Base-by-base conservation (phyloP, 371 early-diverging fungal genomes). In the Catenaria anguillulae region DNA sequence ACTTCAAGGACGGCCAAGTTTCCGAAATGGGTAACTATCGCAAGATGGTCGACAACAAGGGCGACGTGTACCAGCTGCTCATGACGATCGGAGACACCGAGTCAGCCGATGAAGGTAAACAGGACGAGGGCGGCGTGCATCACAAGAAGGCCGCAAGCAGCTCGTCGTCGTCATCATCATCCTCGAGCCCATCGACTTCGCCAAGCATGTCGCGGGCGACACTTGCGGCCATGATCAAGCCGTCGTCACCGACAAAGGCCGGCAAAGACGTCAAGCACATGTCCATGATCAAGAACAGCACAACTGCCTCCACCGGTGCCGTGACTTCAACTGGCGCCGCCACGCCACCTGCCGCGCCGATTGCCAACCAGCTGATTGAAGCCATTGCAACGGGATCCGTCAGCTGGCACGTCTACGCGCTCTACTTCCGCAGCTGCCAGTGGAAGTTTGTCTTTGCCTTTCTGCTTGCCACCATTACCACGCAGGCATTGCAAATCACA, bases 371-470 rank as follows among this genome's bases (percentile, higher is more conserved):
- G 62, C 75, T 80, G 0, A 75, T 79, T 31, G 92, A 92, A 73
- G 83, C 84, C 64, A 73, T 79, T 59, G 87, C 84, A 31, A 81
- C 84, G 67, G 93, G 93, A 26, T 79, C 82, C 46, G 92, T 93
- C n/a, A 65, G 72, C 42, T 75, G 70, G 65, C 67, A 66, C 23
- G 86, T 90, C 17, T 92, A 93, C 69, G 68, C 66, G 45, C 71
- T 80, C 24, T 97, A 94, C 70, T 76, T 84, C 23, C 80, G 83
- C 36, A 76, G 90, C 0, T 92, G 92, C 65, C 80, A 85, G 2
- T 33, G 72, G 40, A 37, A 61, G 29, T 74, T 71, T 62, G 84
- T 89, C 2, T 59, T 69, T 46, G 17, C 77, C 29, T 84, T 77
- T 52, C 40, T 89, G 34, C 19, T 73, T 29, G 65, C 62, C 5